Percentiles rank a stretch among this genome's conserved stretches.
These are phyloP conservation scores for Atkinsonella texensis DNA, from an alignment of 2,329 filamentous ascomycete genomes.

Conservation along the genomic window DNA sequence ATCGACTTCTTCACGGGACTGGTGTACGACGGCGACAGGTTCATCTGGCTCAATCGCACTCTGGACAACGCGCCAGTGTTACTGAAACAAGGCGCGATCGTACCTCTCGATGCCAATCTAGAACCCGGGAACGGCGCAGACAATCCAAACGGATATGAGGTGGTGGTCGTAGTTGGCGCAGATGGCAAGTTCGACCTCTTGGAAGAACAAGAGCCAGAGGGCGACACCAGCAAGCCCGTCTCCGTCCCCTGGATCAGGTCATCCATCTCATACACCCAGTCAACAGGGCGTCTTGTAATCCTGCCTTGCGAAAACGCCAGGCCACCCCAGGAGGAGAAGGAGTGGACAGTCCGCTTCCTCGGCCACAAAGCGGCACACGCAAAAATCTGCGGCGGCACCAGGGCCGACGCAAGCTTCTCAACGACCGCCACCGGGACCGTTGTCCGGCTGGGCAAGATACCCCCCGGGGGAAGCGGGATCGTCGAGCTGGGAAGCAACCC, in stretches of 20 bases:
- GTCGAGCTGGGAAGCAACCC: conserved; percentile 8
- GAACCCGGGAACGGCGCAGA: conserved; percentile 33
- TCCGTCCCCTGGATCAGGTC: conserved; percentile 6
- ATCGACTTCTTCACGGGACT: conserved; percentile 47
- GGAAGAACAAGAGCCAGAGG: conserved; percentile 9
- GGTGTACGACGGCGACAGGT: conserved; percentile 44
- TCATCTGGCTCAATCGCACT: conserved; percentile 36
- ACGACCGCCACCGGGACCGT: neutral
- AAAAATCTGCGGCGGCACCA: neutral
- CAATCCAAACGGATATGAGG: conserved; percentile 34
- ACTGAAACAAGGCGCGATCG: conserved; percentile 42
- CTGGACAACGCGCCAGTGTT: conserved; percentile 41
- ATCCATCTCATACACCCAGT: conserved; percentile 6
- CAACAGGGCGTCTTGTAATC: conserved; percentile 5
- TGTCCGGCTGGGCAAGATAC: conserved; percentile 7
- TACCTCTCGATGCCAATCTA: conserved; percentile 38
- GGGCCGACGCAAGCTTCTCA: neutral
- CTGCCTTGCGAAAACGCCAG: neutral
- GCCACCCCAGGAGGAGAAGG: neutral
- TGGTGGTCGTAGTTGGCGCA: conserved; percentile 34
- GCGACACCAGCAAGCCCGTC: neutral
- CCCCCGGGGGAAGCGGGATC: conserved; percentile 3
- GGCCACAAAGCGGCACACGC: neutral
- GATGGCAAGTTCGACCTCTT: conserved; percentile 30
- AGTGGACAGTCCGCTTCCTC: conserved; percentile 8